Base-by-base conservation (phyloP, 2,329 filamentous ascomycete species). In the Trichothecium sympodiale region DNA sequence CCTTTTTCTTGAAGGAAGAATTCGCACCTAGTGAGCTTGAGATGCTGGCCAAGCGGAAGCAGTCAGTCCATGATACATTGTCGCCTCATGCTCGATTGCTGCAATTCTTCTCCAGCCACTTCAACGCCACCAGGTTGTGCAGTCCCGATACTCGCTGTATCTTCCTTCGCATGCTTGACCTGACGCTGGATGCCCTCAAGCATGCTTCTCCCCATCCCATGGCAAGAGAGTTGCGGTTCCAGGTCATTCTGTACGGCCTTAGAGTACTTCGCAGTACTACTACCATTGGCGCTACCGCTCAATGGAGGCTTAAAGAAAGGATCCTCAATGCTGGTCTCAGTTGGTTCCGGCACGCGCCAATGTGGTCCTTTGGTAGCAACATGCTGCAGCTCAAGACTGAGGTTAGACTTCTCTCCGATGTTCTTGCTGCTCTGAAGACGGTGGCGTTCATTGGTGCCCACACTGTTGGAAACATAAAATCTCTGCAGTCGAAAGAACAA, bases 311-410 rank as follows among this genome's bases (percentile, higher is more conserved):
- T 27, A 95, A 94, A 55, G 88, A 96, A 51, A 78, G 85, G 45
- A 80, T 94, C 35, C 58, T 99, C 27, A 88, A 86, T 5, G 87
- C 86, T 20, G 88, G 77, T 12, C 65, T 99, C 23, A 77, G 73
- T 41, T 98, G 93, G 93, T 99, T 98, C 58, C 75, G 70, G 28
- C 74, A 79, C 45, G 66, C 84, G 5, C 85, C 88, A 12, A 76
- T 78, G 45, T 98, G 91, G 89, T 94, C 91, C 0, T 96, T 91
- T 57, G 91, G 91, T 38, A 91, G 89, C 48, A 98, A 95, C 53
- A 74, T 84, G 33, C 63, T 98, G 13, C 91, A 98, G 54, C 67
- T 96, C 35, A 96, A 94, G 63, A 89, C 93, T 0, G 91, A 99
- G 59, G 76, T 86, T 25, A 81, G 82, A 45, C 65, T 94, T 14